Percentiles rank a stretch among this genome's conserved stretches.
phyloP scores from a whole-genome alignment of 768 basidiomycete genomes.

The Russula lepida region DNA sequence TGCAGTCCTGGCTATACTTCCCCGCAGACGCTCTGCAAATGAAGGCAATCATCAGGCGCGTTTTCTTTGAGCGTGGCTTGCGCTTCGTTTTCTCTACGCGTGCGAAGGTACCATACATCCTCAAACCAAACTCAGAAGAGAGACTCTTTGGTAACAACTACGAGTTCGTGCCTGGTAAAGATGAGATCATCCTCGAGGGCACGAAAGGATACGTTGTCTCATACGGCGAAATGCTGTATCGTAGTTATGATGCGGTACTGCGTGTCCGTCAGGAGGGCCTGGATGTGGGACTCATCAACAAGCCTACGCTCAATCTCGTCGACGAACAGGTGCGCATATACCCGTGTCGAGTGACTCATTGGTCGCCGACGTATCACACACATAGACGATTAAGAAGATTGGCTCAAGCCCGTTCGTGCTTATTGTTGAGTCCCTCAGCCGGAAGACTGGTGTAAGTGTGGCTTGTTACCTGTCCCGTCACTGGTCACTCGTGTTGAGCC shows the following conservation, averaged over 20 bases:
- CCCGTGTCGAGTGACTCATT: background rate
- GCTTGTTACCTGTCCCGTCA: background rate
- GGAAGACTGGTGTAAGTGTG: slow-evolving; percentile 64
- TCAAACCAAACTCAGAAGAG: slow-evolving; percentile 62
- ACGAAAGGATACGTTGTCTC: slow-evolving; percentile 75
- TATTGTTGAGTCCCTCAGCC: slow-evolving; percentile 79
- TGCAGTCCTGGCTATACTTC: slow-evolving; percentile 78
- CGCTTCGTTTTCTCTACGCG: slow-evolving; percentile 88
- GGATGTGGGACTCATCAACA: slow-evolving; percentile 82
- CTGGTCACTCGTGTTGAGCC: background rate
- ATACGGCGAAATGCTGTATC: slow-evolving; percentile 82
- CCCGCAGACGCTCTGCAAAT: slow-evolving; percentile 80
- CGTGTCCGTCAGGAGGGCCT: slow-evolving; percentile 61
- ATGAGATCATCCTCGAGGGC: slow-evolving; percentile 73
- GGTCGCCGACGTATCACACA: background rate
- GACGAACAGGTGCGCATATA: slow-evolving; percentile 56
- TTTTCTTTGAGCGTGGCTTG: slow-evolving; percentile 77
- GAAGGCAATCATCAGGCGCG: slow-evolving; percentile 62
- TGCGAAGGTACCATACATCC: slow-evolving; percentile 81
- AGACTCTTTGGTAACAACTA: slow-evolving; percentile 63
- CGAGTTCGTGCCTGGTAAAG: slow-evolving; percentile 76
- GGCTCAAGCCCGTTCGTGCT: slow-evolving; percentile 72
- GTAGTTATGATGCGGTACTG: slow-evolving; percentile 76
- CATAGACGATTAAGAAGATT: slow-evolving; percentile 59
- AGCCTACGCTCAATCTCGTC: slow-evolving; percentile 72